Conservation (phyloP, 371 early-diverging fungal genomes). For the Lichtheimia ramosa region DNA sequence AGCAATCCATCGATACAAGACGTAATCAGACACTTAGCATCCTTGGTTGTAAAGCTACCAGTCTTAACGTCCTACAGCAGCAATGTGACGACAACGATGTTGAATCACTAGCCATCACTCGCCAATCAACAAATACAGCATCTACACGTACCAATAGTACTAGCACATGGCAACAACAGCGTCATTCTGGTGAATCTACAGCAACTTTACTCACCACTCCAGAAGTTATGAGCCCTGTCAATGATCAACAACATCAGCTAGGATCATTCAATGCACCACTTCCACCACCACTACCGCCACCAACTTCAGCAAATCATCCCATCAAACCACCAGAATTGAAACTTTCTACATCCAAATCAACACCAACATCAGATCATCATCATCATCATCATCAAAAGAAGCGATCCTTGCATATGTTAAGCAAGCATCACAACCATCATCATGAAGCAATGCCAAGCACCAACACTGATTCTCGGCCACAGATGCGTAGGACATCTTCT, state of each 20-base stretch:
- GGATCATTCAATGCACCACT: neutral
- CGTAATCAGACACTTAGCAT: conserved; percentile 36
- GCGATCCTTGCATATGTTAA: too few species aligned
- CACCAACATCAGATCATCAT: conserved; percentile 13
- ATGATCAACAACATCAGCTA: conserved; percentile 2
- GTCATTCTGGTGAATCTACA: conserved; percentile 14
- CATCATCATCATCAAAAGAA: neutral
- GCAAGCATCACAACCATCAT: too few species aligned
- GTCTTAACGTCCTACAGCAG: conserved; percentile 34
- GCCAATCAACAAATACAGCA: neutral
- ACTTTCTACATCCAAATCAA: conserved; percentile 15
- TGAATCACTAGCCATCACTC: conserved; percentile 2
- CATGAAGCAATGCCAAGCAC: too few species aligned
- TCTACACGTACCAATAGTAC: neutral
- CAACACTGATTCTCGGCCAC: neutral
- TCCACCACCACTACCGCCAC: conserved; percentile 3
- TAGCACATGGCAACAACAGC: neutral
- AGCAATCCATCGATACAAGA: conserved; percentile 21
- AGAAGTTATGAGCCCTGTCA: conserved; percentile 18
- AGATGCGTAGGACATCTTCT: conserved; percentile 9
- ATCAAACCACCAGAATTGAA: conserved; percentile 7
- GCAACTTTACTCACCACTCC: conserved; percentile 15
- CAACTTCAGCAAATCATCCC: too few species aligned
- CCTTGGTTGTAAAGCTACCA: conserved; percentile 38
- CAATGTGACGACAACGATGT: conserved; percentile 19